These are phyloP conservation scores for Diaporthe humulicola DNA, from an alignment of 2,329 filamentous ascomycete genomes.

Conservation along the genomic window DNA sequence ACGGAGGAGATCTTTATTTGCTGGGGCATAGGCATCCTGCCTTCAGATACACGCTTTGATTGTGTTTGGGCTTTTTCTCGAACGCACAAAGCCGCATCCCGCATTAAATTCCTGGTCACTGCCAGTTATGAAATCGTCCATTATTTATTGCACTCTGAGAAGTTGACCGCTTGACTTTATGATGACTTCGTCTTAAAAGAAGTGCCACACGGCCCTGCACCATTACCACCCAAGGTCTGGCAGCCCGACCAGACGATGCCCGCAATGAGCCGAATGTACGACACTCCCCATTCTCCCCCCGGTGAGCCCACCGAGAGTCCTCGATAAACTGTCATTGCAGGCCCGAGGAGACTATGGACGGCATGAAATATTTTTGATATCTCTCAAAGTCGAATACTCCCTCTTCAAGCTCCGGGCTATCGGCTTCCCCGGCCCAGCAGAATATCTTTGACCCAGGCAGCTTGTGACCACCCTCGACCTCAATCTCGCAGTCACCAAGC, in stretches of 20 bases:
- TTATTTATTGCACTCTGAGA: not conserved
- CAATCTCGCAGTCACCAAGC: not conserved
- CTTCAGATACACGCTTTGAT: slow-evolving; percentile 53
- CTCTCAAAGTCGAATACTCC: not conserved
- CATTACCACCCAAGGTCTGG: too few relatives aligned
- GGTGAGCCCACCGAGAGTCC: accelerated
- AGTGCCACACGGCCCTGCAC: too few relatives aligned
- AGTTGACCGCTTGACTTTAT: not conserved
- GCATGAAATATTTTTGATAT: not conserved
- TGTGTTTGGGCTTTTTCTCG: not conserved
- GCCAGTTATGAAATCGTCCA: not conserved
- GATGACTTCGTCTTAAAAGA: too few relatives aligned
- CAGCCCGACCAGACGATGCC: not conserved
- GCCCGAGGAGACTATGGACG: not conserved
- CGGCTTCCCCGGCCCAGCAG: not conserved
- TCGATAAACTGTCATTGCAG: not conserved
- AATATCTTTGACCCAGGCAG: not conserved
- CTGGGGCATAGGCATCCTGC: slow-evolving; percentile 56
- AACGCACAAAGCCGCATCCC: too few relatives aligned
- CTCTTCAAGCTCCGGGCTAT: slow-evolving; percentile 1
- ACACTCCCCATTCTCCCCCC: not conserved
- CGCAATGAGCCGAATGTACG: not conserved
- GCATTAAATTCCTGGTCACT: not conserved
- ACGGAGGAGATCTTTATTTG: slow-evolving; percentile 45
- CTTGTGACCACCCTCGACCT: not conserved